Base-by-base conservation (phyloP, 1,139 yeast species). In the Scheffersomyces cryptocercus region DNA sequence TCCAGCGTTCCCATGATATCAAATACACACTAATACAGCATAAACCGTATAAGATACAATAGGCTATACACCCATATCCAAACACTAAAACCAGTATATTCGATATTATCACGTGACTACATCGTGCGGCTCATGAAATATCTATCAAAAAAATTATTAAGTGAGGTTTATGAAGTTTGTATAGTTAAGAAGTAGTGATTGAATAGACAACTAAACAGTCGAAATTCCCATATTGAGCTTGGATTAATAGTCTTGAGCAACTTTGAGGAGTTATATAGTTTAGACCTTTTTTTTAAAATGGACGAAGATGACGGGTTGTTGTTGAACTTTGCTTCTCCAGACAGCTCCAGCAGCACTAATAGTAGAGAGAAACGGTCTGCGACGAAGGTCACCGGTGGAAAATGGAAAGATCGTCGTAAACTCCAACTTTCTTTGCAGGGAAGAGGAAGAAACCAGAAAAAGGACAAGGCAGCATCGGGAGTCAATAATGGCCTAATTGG, bases 391-490 rank as follows among this genome's bases (percentile, higher is more conserved):
- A 70, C 77, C 6, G 93, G 95, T 28, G 95, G 95, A 6, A 76
- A 77, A 55, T 87, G 95, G 95, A 84, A 80, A 54, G 95, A 88
- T 47, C 75, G 95, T 49, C 73, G 95, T 53, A 79, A 77, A 56
- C 73, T 75, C 37, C 81, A 79, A 55, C 66, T 81, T 43, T 61
- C 68, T 15, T 52, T 70, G 37, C 73, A 70, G 54, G 83, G 83
- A 20, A 67, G 81, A 59, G 72, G 73, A 1, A 63, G 75, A 50
- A 67, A 61, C 32, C 51, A 54, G 26, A 64, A 58, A 42, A 66
- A 60, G 38, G 58, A 54, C n/a, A 58, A 56, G 38, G 50, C 53
- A 8, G 58, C 61, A 8, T 59, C 70, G 16, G 75, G 75, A 7
- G 72, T 66, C n/a, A 75, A 75, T 48, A 63, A 64, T 43, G 64